Evolutionary conservation across 352 stramenopile species (phyloP).

Genomic region (Blastocystis sp.): DNA sequence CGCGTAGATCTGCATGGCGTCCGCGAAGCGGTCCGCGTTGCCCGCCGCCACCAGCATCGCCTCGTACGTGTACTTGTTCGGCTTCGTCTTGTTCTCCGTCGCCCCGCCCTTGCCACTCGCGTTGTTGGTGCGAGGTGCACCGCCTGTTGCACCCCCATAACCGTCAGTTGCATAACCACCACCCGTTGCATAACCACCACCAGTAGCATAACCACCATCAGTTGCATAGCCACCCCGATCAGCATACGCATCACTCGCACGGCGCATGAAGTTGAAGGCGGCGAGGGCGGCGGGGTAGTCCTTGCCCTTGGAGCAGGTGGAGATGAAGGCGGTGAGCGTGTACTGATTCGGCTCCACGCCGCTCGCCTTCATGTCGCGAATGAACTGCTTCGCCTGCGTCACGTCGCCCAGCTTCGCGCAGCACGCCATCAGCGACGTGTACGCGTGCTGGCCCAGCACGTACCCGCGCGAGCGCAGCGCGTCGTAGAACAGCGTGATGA

Average conservation of each 20-base stretch:
- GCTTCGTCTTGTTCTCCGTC: neutral
- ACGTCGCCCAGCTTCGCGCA: conserved; percentile 63
- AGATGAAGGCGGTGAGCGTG: conserved; percentile 62
- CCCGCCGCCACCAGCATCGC: conserved; percentile 65
- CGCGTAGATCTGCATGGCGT: conserved; percentile 48
- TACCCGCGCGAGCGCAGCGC: conserved; percentile 52
- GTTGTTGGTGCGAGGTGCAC: too few relatives aligned
- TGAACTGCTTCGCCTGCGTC: conserved; percentile 36
- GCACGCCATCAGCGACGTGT: conserved; percentile 66
- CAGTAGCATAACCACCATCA: too few relatives aligned
- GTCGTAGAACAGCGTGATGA: conserved; percentile 53
- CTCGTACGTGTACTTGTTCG: conserved; percentile 69
- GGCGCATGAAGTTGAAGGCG: conserved; percentile 62
- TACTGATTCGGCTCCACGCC: conserved; percentile 59
- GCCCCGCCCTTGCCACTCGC: too few relatives aligned
- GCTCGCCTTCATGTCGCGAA: conserved; percentile 48
- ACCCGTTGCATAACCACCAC: too few relatives aligned
- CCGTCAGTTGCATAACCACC: too few relatives aligned
- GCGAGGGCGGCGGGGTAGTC: conserved; percentile 41
- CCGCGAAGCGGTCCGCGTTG: neutral
- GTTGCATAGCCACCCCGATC: too few relatives aligned
- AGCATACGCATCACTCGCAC: neutral
- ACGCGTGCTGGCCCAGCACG: conserved; percentile 67
- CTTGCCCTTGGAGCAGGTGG: conserved; percentile 62
- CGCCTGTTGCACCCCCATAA: too few relatives aligned